Conservation (phyloP, 2,329 filamentous ascomycete species). For the Xylariales sp. region DNA sequence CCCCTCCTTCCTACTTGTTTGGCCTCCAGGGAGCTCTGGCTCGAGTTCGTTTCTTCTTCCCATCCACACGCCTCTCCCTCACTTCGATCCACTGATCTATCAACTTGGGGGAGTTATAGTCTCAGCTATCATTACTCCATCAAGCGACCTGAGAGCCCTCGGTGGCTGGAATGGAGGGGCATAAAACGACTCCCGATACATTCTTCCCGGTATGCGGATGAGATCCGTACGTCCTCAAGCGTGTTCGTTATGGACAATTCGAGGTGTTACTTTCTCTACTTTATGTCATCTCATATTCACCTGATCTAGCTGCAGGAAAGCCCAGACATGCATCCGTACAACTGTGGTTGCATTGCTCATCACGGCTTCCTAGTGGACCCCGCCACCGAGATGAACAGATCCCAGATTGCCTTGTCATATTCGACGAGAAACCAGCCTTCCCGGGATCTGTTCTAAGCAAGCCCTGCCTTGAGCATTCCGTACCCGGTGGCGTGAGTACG, state of each 20-base stretch:
- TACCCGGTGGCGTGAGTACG: constrained; percentile 10
- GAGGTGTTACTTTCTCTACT: too few relatives aligned
- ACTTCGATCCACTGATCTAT: too few relatives aligned
- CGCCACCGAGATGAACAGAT: not conserved
- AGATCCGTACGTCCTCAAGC: constrained; percentile 12
- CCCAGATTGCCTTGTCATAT: constrained; percentile 2
- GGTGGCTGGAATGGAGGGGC: constrained; percentile 23
- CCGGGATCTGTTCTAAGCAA: constrained; percentile 4
- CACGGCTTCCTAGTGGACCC: not conserved
- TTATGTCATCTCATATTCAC: too few relatives aligned
- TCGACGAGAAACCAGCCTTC: not conserved
- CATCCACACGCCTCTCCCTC: too few relatives aligned
- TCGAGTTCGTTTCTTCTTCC: too few relatives aligned
- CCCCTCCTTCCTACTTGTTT: too few relatives aligned
- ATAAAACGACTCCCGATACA: constrained; percentile 18
- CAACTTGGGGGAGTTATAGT: too few relatives aligned
- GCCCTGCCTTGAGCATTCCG: too few relatives aligned
- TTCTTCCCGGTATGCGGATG: constrained; percentile 22
- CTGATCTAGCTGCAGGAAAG: too few relatives aligned
- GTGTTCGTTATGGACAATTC: constrained; percentile 11
- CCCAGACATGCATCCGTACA: not conserved
- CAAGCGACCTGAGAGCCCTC: too few relatives aligned
- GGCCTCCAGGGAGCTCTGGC: too few relatives aligned
- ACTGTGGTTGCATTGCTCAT: not conserved
- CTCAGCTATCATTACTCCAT: too few relatives aligned